Evolutionary conservation across 495 filamentous ascomycete species (phyloP), one percentile per base, ranked within the genome.

Genomic region (Gamarada debralockiae): DNA sequence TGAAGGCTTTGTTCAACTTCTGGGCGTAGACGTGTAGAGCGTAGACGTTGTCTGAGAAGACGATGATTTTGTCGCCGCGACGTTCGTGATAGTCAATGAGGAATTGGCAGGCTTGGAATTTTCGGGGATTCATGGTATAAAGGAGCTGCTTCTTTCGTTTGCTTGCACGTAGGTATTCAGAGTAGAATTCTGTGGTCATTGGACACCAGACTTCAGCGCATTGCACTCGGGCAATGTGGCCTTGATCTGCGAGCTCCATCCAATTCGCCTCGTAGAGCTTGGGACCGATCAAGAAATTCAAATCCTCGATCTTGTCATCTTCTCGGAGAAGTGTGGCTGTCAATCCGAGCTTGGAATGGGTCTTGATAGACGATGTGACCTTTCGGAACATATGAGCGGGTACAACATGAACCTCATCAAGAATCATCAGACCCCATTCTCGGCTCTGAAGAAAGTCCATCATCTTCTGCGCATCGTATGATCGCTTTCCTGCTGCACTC

Each of bases 181-280:
- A 83, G 67, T 97, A 97, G 71, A 98, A 98, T 63, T 98, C 93
- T 4, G 90, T 90, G 0, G 93, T 95, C 93, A 98, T 98, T 8
- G 92, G 92, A 66, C 93, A 98, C 93, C 93, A 98, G 23, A 98
- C 93, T 65, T 98, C 93, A 40, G 93, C 93, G 69, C 93, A 98
- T 62, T 98, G 93, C 1, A 98, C 93, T 59, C 89, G 90, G 37
- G 93, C 93, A 63, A 98, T 98, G 65, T 97, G 93, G 13, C 93
- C 93, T 67, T 96, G 89, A 53, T 97, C 88, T 0, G 92, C 91
- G 37, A 98, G 80, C 67, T 98, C 92, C 88, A 97, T 96, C 93
- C 93, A 98, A 67, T 98, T 98, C 22, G 93, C 93, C 66, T 98
- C 93, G 68, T 96, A 98, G 1, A 98, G 77, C 63, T 98, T 98